phyloP scores from a whole-genome alignment of 163 green algal species.

The Scenedesmus sp. region DNA sequence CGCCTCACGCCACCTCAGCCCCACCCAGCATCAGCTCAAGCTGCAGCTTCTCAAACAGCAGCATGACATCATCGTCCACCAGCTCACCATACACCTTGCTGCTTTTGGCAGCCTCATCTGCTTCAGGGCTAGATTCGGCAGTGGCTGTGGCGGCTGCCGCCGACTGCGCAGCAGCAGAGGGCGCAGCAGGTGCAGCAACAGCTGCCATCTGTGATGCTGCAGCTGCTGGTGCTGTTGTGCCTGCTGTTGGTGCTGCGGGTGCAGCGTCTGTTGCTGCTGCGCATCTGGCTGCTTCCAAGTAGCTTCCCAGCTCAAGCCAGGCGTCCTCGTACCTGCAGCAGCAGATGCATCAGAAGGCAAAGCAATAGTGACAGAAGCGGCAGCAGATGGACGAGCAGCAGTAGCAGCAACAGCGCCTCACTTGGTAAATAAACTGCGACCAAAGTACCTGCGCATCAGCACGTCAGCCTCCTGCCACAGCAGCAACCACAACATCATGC shows the following conservation, averaged over 20 bases:
- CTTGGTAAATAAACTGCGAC: not conserved
- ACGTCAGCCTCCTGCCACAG: not conserved
- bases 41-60: slow-evolving; percentile 61
- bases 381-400: slow-evolving; percentile 57
- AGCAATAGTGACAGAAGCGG: slow-evolving; percentile 55
- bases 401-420: slow-evolving; percentile 55
- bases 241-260: not conserved
- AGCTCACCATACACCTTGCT: slow-evolving; percentile 15
- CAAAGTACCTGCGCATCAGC: not conserved
- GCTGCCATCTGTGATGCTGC: not conserved
- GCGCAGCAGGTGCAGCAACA: not conserved
- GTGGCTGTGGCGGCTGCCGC: slow-evolving; percentile 3
- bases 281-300: slow-evolving; percentile 48
- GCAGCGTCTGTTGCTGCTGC: not conserved
- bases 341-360: no score
- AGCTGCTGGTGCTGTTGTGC: not conserved
- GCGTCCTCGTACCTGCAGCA: slow-evolving; percentile 69
- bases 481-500: not conserved
- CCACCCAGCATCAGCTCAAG: slow-evolving; percentile 54
- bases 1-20: not conserved
- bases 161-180: not conserved
- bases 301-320: slow-evolving; percentile 66
- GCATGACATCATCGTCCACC: slow-evolving; percentile 12
- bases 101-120: not conserved
- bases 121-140: not conserved